phyloP scores from a whole-genome alignment of 2,329 filamentous ascomycete genomes.

The Fusarium goolgardi region DNA sequence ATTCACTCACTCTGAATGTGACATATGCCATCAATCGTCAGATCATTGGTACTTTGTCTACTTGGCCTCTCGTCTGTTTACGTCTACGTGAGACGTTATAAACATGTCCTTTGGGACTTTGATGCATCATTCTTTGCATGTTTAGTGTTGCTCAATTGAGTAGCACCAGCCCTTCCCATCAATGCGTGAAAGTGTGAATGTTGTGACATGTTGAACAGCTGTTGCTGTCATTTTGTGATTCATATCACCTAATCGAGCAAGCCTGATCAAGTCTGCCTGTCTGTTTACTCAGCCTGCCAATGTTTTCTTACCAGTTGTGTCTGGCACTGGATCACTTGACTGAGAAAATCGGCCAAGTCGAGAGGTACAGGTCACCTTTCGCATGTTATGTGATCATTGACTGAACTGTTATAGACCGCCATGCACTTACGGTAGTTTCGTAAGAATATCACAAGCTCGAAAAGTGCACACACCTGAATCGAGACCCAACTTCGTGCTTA shows the following conservation, averaged over 20 bases:
- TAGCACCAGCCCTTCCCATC: background rate
- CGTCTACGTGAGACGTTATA: constrained; percentile 41
- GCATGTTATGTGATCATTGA: background rate
- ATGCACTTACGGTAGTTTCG: background rate
- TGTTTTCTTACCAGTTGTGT: too few species aligned
- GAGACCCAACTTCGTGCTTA: background rate
- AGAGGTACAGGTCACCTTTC: background rate
- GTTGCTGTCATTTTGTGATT: background rate
- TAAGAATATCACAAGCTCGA: background rate
- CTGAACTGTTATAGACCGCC: background rate
- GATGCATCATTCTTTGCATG: constrained; percentile 25
- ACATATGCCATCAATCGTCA: constrained; percentile 49
- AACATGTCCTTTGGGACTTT: constrained; percentile 34
- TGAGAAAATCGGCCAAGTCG: background rate
- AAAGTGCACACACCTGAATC: background rate
- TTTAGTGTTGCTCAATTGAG: background rate
- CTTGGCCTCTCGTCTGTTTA: constrained; percentile 42
- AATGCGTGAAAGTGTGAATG: constrained; percentile 5
- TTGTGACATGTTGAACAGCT: background rate
- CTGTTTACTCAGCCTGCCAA: background rate
- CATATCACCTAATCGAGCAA: background rate
- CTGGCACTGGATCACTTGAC: too few species aligned
- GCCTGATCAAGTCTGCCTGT: background rate
- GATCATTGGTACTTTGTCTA: constrained; percentile 39
- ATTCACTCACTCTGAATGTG: constrained; percentile 54